Conservation (phyloP, 169 alveolate species). For the Theileria parva region DNA sequence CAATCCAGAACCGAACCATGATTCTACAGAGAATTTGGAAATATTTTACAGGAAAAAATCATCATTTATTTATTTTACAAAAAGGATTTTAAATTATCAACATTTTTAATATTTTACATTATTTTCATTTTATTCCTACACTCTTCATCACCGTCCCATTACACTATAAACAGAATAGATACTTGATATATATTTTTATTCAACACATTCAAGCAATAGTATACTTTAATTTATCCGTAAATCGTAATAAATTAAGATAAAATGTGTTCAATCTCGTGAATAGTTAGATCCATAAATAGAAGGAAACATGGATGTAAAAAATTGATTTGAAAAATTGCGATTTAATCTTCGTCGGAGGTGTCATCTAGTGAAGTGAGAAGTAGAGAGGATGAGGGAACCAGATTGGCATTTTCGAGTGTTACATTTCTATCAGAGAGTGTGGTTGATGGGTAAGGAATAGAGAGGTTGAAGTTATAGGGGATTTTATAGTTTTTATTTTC, state of each 20-base stretch:
- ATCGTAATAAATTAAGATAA: too few relatives aligned
- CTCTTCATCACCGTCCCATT: too few relatives aligned
- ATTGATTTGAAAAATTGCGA: neutral
- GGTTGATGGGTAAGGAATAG: constrained; percentile 47
- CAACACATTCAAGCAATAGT: neutral
- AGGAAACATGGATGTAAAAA: neutral
- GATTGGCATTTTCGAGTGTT: constrained; percentile 59
- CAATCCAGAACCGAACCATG: constrained; percentile 86
- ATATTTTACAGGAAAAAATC: too few relatives aligned
- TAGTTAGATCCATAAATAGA: neutral
- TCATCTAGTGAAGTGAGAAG: constrained; percentile 59
- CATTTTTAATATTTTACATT: too few relatives aligned
- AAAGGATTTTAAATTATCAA: too few relatives aligned
- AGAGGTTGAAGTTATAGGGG: constrained; percentile 49
- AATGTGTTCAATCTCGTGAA: too few relatives aligned
- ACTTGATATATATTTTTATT: too few relatives aligned
- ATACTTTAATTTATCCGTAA: neutral
- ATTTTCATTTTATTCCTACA: too few relatives aligned
- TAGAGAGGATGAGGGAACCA: constrained; percentile 53
- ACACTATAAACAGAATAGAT: too few relatives aligned
- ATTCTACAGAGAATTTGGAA: neutral
- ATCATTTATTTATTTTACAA: too few relatives aligned
- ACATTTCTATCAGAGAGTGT: constrained; percentile 24
- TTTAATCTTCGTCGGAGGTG: constrained; percentile 48
- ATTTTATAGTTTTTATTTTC: constrained; percentile 17